Percentiles rank a stretch among this genome's conserved stretches.
Conservation (phyloP, 495 filamentous ascomycete genomes). For the Neurospora sp. region DNA sequence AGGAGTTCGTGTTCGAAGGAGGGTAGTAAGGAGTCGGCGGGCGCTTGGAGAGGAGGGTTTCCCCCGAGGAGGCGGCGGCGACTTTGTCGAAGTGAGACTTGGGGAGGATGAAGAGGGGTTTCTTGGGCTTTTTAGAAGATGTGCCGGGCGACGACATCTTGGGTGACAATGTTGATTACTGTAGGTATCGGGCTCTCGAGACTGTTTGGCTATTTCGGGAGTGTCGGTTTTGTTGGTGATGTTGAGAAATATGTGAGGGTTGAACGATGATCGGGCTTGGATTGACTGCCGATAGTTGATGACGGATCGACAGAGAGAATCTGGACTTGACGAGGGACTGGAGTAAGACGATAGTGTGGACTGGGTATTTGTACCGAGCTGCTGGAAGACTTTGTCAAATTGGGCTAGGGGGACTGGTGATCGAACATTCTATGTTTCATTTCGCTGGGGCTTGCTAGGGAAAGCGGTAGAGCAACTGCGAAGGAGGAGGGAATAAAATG, state of each 20-base stretch:
- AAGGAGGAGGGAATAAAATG: not conserved
- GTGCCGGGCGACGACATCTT: not conserved
- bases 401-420: not conserved
- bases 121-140: not conserved
- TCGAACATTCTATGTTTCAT: not conserved
- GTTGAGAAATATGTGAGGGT: not conserved
- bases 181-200: no score
- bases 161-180: not conserved
- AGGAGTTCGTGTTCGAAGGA: not conserved
- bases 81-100: not conserved
- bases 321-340: not conserved
- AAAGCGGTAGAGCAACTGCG: not conserved
- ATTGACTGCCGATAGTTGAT: not conserved
- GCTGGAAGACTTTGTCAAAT: not conserved
- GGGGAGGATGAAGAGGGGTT: not conserved
- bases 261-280: not conserved
- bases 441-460: not conserved
- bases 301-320: not conserved
- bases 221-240: not conserved
- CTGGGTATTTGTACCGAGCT: not conserved
- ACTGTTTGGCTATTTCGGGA: no score
- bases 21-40: not conserved
- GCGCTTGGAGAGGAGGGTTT: not conserved
- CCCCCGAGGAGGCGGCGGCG: not conserved
- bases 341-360: not conserved